phyloP scores from a whole-genome alignment of 164 flowering plant species.

The Tetracentron sinense region DNA sequence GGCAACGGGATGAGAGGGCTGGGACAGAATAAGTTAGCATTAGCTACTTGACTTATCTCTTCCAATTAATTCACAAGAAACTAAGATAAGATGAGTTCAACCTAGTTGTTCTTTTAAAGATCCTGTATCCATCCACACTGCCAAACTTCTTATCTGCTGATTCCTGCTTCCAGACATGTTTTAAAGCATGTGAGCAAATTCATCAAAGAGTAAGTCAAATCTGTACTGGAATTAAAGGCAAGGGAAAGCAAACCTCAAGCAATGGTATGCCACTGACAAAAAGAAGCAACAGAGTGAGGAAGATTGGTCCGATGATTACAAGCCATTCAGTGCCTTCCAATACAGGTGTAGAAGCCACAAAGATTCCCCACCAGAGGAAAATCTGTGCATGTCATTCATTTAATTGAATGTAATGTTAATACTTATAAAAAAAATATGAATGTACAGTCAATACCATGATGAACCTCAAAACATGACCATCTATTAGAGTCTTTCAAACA shows the following conservation, averaged over 20 bases:
- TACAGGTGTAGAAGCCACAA: conserved; percentile 74
- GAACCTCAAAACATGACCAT: neutral
- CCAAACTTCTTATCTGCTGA: conserved; percentile 89
- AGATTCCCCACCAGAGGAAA: conserved; percentile 96
- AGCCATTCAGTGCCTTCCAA: conserved; percentile 86
- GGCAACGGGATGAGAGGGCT: conserved; percentile 89
- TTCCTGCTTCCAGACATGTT: conserved; percentile 41
- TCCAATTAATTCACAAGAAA: neutral
- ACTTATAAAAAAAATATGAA: conserved; percentile 1
- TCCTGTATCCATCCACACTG: conserved; percentile 46
- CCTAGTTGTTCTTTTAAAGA: conserved; percentile 80
- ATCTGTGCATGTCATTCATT: conserved; percentile 41
- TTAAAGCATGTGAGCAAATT: conserved; percentile 14
- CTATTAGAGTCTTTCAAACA: neutral
- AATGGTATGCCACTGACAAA: conserved; percentile 93
- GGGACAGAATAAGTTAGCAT: conserved; percentile 24
- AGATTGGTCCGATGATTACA: conserved; percentile 75
- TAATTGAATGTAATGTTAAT: neutral
- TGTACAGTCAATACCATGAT: neutral
- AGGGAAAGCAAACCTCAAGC: conserved; percentile 67
- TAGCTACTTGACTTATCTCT: conserved; percentile 4
- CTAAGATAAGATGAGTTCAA: conserved; percentile 13
- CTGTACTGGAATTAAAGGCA: neutral
- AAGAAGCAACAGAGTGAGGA: conserved; percentile 81
- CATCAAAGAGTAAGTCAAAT: neutral